A percentile compares a stretch with the other conserved stretches of the same genome.
Conservation (phyloP, 768 basidiomycete genomes). For the Boletus eberwhitei region DNA sequence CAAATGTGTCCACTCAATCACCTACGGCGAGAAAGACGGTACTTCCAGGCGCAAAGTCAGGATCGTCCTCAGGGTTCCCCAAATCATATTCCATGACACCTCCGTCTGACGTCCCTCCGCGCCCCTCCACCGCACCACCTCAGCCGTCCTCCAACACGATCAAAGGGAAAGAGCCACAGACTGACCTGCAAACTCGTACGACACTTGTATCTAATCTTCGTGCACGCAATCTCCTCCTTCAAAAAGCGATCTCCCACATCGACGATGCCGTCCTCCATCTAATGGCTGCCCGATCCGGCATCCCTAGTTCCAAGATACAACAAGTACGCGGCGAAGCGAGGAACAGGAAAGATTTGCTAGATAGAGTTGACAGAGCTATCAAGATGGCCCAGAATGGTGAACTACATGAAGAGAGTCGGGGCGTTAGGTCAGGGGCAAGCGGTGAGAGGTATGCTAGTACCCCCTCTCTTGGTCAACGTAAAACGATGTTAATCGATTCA, state of each 20-base stretch:
- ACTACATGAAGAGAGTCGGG: conserved; percentile 5
- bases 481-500: conserved; percentile 5
- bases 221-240: conserved; percentile 30
- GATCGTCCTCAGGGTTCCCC: conserved; percentile 1
- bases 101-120: conserved; percentile 17
- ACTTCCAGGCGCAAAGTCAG: conserved; percentile 3
- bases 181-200: conserved; percentile 13
- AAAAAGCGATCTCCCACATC: conserved; percentile 32
- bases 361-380: conserved; percentile 29
- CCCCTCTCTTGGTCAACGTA: conserved; percentile 1
- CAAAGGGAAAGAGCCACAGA: conserved; percentile 11
- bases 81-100: conserved; percentile 10
- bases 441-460: conserved; percentile 13
- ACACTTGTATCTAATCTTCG: conserved; percentile 28
- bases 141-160: conserved; percentile 16
- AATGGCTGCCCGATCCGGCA: conserved; percentile 32
- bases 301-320: conserved; percentile 30
- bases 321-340: conserved; percentile 30
- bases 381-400: conserved; percentile 25
- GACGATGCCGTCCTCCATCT: conserved; percentile 30
- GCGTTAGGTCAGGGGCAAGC: no score
- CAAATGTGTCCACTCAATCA: conserved; percentile 18
- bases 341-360: conserved; percentile 30
- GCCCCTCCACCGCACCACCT: conserved; percentile 28
- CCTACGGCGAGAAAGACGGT: conserved; percentile 8